These are phyloP conservation scores for Leptomonas pyrrhocoris DNA, from an alignment of 208 protist genomes.

Conservation along the genomic window DNA sequence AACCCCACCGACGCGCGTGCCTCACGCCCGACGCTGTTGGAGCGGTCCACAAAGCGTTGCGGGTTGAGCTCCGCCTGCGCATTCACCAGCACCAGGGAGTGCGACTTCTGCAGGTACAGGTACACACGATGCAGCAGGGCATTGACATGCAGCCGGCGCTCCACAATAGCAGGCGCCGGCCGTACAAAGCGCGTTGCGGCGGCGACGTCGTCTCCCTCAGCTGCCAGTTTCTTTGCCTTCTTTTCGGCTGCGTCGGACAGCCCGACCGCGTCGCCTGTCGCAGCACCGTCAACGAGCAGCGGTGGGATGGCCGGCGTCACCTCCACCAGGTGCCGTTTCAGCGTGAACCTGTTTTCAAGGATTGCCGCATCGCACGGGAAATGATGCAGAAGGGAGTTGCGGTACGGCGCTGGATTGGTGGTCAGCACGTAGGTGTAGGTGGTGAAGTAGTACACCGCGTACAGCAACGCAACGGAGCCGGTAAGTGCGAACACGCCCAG, in stretches of 20 bases:
- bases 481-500: constrained; percentile 38
- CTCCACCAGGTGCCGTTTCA: constrained; percentile 31
- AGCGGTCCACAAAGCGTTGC: constrained; percentile 58
- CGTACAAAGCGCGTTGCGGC: background rate
- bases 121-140: constrained; percentile 59
- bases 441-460: constrained; percentile 59
- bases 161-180: constrained; percentile 16
- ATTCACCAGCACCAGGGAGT: constrained; percentile 58
- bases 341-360: constrained; percentile 65
- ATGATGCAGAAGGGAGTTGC: constrained; percentile 50
- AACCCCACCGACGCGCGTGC: constrained; percentile 15
- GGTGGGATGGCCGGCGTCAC: constrained; percentile 6
- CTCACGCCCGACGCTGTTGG: constrained; percentile 15
- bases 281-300: background rate
- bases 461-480: constrained; percentile 21
- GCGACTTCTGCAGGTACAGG: constrained; percentile 61
- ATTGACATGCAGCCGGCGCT: constrained; percentile 58
- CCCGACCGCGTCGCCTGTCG: background rate
- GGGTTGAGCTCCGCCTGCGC: constrained; percentile 40
- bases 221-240: background rate
- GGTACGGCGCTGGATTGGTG: constrained; percentile 51
- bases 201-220: background rate
- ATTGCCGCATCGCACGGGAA: constrained; percentile 78
- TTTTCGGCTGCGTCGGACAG: background rate
- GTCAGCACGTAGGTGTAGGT: constrained; percentile 75